Base-by-base conservation (phyloP, 1,139 yeast genomes). In the Pichia cactophila region DNA sequence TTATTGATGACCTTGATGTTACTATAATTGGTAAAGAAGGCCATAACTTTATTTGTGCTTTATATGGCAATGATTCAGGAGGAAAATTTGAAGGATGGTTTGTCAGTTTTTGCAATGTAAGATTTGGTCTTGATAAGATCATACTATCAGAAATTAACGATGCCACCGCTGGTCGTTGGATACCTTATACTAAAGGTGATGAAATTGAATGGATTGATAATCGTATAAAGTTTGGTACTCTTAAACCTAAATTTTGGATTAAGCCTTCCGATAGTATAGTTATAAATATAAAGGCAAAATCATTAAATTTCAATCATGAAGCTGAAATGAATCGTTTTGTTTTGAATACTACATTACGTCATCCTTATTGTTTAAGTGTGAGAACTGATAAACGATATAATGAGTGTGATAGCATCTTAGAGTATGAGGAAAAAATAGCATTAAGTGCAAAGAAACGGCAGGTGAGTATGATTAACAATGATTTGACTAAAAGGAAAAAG, bases 1-100 rank as follows among this genome's bases (percentile, higher is more conserved):
- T 86, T 65, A 96, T 96, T 9, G 96, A 88, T 55, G 86, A 86
- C 58, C 69, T 90, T 55, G 98, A 92, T 65, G 65, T 89, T 43
- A 72, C 81, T 2, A 78, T 92, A 0, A 80, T 90, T 51, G 97
- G 97, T 0, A 83, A 83, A 48, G 48, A 44, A 10, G 51, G 48
- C 10, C 64, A 67, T 40, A 65, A 49, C 20, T 49, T 26, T 45
- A n/a, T 49, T 5, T 49, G 52, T 39, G 54, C 44, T 7, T 35
- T 51, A 33, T 49, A 47, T 23, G 54, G 51, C 26, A 43, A 45
- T 37, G 45, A 43, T 36, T 17, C n/a, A 12, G 40, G 26, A 4
- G 43, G 44, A 29, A 49, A 39, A 39, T 47, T 44, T 23, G 60
- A 45, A 26, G 50, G 54, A 14, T 41, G 62, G 43, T 78, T 76